Conservation (phyloP, 2,329 filamentous ascomycete species). For the Pezicula neosporulosa region DNA sequence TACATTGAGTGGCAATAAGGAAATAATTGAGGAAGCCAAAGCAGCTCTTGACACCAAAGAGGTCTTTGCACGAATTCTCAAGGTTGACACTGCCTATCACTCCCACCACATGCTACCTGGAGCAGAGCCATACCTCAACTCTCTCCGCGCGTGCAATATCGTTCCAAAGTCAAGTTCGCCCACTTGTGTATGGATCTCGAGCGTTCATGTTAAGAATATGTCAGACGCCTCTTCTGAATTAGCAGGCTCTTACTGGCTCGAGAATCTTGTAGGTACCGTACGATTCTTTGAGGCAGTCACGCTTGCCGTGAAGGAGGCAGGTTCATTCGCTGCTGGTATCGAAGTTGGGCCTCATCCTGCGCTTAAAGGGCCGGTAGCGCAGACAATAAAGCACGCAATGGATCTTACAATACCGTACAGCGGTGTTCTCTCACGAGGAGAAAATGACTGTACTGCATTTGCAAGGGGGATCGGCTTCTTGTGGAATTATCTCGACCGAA, state of each 20-base stretch:
- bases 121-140: neutral
- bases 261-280: conserved; percentile 37
- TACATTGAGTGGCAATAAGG: conserved; percentile 13
- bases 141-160: neutral
- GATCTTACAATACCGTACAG: conserved; percentile 8
- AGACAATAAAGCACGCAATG: neutral
- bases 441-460: conserved; percentile 12
- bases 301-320: neutral
- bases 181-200: conserved; percentile 34
- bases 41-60: neutral
- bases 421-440: conserved; percentile 3
- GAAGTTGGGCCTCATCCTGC: neutral
- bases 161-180: conserved; percentile 16
- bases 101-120: conserved; percentile 2
- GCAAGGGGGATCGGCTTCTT: conserved; percentile 17
- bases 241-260: neutral
- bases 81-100: conserved; percentile 13
- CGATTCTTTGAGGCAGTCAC: conserved; percentile 36
- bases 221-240: neutral
- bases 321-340: conserved; percentile 11
- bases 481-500: conserved; percentile 16
- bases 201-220: neutral
- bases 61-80: conserved; percentile 1
- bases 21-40: neutral
- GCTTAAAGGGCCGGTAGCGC: neutral